Percentiles rank a stretch among this genome's conserved stretches.
These are phyloP conservation scores for Prinsepia uniflora DNA, from an alignment of 306 rosid genomes.

Conservation along the genomic window DNA sequence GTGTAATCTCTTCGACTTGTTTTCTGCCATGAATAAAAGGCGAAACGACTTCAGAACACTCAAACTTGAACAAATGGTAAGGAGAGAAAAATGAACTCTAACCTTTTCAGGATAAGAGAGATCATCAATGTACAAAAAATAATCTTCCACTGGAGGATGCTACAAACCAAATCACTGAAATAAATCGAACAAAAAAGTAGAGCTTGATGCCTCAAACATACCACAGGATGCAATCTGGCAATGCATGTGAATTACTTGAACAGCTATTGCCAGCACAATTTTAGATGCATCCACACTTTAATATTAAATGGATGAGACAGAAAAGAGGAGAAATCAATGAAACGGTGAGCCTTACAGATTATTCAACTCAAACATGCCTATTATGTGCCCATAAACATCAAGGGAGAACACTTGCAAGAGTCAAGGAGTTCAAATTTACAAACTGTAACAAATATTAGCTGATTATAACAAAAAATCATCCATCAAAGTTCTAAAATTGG, in stretches of 20 bases:
- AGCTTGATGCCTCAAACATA: not conserved
- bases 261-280: slow-evolving; percentile 12
- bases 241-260: not conserved
- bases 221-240: not conserved
- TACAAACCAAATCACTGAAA: slow-evolving; percentile 87
- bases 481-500: slow-evolving; percentile 21
- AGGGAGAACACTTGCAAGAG: slow-evolving; percentile 78
- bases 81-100: slow-evolving; percentile 23
- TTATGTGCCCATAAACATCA: slow-evolving; percentile 82
- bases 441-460: slow-evolving; percentile 19
- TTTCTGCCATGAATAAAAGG: slow-evolving; percentile 51
- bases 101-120: slow-evolving; percentile 65
- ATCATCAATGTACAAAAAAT: slow-evolving; percentile 75
- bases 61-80: slow-evolving; percentile 12
- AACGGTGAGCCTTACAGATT: slow-evolving; percentile 62
- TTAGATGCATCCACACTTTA: slow-evolving; percentile 18
- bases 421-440: slow-evolving; percentile 46
- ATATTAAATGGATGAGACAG: slow-evolving; percentile 17
- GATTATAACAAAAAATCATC: slow-evolving; percentile 19
- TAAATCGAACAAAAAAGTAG: slow-evolving; percentile 19
- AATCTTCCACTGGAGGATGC: slow-evolving; percentile 97
- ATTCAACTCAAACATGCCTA: slow-evolving; percentile 97
- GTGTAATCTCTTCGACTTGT: slow-evolving; percentile 67
- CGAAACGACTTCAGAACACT: slow-evolving; percentile 9
- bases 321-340: slow-evolving; percentile 10